Conservation (phyloP, 2,329 filamentous ascomycete genomes). For the Pseudopyricularia cyperi region DNA sequence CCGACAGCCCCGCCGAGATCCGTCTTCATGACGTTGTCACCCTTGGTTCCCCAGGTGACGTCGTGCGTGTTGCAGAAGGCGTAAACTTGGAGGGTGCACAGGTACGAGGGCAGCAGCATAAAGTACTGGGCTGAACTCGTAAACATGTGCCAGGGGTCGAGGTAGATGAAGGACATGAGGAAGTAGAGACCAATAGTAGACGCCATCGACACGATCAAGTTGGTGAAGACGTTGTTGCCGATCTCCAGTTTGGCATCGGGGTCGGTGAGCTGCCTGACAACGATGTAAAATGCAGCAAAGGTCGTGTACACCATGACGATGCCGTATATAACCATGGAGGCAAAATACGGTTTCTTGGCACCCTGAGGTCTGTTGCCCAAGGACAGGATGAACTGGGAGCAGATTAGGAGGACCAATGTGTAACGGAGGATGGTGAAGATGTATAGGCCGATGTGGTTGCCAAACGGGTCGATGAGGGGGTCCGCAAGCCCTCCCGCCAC, state of each 20-base stretch:
- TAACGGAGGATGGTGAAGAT: conserved; percentile 85
- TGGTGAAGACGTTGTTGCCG: conserved; percentile 86
- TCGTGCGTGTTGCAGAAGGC: conserved; percentile 99
- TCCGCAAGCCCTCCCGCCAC: conserved; percentile 84
- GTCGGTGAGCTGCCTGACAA: conserved; percentile 60
- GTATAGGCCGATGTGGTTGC: conserved; percentile 68
- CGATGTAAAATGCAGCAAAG: conserved; percentile 80
- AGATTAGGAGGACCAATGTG: conserved; percentile 73
- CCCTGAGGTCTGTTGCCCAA: conserved; percentile 95
- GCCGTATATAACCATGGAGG: conserved; percentile 77
- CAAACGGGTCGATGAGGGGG: conserved; percentile 72
- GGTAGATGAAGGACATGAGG: conserved; percentile 88
- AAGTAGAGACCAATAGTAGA: conserved; percentile 93
- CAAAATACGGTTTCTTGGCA: conserved; percentile 78
- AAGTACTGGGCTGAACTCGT: conserved; percentile 89
- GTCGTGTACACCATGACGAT: conserved; percentile 95
- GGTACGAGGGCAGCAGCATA: conserved; percentile 79
- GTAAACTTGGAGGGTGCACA: conserved; percentile 95
- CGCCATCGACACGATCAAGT: conserved; percentile 78
- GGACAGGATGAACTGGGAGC: conserved; percentile 89
- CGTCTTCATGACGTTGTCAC: conserved; percentile 87
- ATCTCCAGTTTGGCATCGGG: conserved; percentile 26
- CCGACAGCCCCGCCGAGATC: conserved; percentile 80
- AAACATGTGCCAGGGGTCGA: conserved; percentile 99
- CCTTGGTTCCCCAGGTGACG: conserved; percentile 97